A percentile compares a stretch with the other conserved stretches of the same genome.
Evolutionary conservation across 108 stramenopile genomes (phyloP).

Genomic region (Nitzschia sp.): DNA sequence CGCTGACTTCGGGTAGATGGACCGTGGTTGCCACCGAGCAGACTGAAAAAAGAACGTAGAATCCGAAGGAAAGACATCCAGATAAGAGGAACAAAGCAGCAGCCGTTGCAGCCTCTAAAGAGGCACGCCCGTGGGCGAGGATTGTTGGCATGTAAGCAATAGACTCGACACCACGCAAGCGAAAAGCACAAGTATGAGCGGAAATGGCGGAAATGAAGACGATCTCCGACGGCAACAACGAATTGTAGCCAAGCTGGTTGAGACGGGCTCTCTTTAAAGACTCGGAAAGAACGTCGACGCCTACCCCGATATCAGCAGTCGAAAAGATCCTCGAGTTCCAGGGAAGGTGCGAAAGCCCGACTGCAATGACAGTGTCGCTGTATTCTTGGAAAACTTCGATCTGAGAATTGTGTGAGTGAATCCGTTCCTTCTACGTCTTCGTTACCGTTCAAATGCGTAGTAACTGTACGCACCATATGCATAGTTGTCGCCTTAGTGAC

Average conservation of each 20-base stretch:
- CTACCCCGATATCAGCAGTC: conserved; percentile 77
- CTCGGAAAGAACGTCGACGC: conserved; percentile 70
- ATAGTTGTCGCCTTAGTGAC: conserved; percentile 86
- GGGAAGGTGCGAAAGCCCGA: conserved; percentile 77
- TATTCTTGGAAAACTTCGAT: conserved; percentile 86
- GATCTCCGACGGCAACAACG: conserved; percentile 58
- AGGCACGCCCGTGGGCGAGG: conserved; percentile 73
- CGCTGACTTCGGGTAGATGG: conserved; percentile 52
- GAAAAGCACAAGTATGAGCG: conserved; percentile 71
- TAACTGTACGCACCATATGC: conserved; percentile 76
- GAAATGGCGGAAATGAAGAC: conserved; percentile 74
- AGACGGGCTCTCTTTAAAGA: conserved; percentile 15
- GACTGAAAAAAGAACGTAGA: conserved; percentile 63
- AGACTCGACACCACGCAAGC: conserved; percentile 53
- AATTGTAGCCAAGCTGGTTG: conserved; percentile 23
- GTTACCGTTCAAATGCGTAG: no score
- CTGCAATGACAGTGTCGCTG: conserved; percentile 76
- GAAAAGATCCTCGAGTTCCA: conserved; percentile 75
- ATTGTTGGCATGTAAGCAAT: conserved; percentile 67
- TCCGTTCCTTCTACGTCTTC: no score
- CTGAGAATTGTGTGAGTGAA: conserved; percentile 14
- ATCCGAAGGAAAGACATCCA: conserved; percentile 58
- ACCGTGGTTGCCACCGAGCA: conserved; percentile 52
- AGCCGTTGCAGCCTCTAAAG: conserved; percentile 61
- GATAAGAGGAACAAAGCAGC: conserved; percentile 56